Base-by-base conservation (phyloP, 2,329 filamentous ascomycete genomes). In the Juglanconis juglandina region DNA sequence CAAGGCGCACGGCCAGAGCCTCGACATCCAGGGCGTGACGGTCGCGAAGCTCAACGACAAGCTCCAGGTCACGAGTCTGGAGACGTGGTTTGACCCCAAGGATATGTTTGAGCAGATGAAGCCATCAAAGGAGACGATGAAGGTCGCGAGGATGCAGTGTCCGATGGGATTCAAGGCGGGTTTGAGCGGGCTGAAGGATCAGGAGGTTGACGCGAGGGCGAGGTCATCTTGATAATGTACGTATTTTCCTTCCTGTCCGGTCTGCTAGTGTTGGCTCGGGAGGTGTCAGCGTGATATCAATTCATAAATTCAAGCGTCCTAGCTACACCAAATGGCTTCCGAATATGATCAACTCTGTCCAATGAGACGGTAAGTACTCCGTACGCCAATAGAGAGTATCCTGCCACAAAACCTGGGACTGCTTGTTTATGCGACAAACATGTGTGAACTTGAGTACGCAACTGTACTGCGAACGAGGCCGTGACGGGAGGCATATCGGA, bases 11-110 rank as follows among this genome's bases (percentile, higher is more conserved):
- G 84, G 84, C 39, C 81, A 81, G 0, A 60, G 72, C 2, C 87
- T 89, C 60, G 84, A 89, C 63, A 86, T 89, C 60, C 77, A 86
- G 69, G 87, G 87, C 4, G 75, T 89, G 39, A 85, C 83, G 0
- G 77, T 88, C 13, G 87, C 86, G 10, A 78, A 78, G 24, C 81
- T 89, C 5, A 84, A 88, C 66, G 82, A 85, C 13, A 79, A 81
- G 62, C 72, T 88, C 47, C 81, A 84, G 61, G 72, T 89, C 32
- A 42, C 51, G 32, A 61, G 55, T 39, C 58, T 63, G 10, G 61
- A 63, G 52, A 63, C 59, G 30, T 63, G 58, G 53, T 63, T 63
- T 48, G 61, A 63, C 50, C 49, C 54, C n/a, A 60, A 54, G 49
- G 58, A 58, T n/a, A 61, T 63, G 58, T 63, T 63, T 47, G 60